phyloP scores from a whole-genome alignment of 1,139 yeast genomes.

The Candida buenavistaensis region DNA sequence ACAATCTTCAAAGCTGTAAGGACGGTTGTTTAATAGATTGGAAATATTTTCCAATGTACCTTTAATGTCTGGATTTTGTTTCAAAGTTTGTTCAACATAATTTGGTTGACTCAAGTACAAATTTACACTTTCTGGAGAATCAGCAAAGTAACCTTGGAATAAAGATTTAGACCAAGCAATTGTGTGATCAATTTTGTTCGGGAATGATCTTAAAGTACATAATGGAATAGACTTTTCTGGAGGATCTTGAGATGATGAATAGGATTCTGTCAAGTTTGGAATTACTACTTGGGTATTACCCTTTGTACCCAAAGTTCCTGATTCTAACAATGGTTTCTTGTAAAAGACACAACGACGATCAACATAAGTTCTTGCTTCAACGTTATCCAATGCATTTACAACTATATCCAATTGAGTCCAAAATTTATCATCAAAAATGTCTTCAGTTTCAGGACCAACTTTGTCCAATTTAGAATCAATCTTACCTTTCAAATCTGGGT shows the following conservation, averaged over 20 bases:
- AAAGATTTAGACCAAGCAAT: constrained; percentile 98
- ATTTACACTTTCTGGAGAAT: constrained; percentile 90
- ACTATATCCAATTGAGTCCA: constrained; percentile 86
- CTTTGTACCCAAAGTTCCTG: constrained; percentile 97
- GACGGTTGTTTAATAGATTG: constrained; percentile 73
- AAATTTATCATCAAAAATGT: constrained; percentile 81
- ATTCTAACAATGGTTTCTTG: constrained; percentile 87
- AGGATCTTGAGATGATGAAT: constrained; percentile 96
- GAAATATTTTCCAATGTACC: constrained; percentile 79
- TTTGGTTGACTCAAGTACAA: constrained; percentile 88
- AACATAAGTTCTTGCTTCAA: constrained; percentile 96
- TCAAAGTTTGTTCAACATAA: constrained; percentile 85
- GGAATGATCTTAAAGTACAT: constrained; percentile 96
- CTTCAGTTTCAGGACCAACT: constrained; percentile 91
- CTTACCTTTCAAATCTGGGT: constrained; percentile 77
- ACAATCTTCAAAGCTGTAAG: constrained; percentile 90
- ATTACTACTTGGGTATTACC: constrained; percentile 97
- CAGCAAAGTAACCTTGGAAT: constrained; percentile 91
- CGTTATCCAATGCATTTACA: constrained; percentile 94
- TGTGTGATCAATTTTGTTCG: constrained; percentile 96
- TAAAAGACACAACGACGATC: constrained; percentile 95
- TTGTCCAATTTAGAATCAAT: constrained; percentile 79
- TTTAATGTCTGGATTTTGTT: constrained; percentile 89
- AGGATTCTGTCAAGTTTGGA: constrained; percentile 91
- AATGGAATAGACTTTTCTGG: constrained; percentile 97